phyloP scores from a whole-genome alignment of 2,329 filamentous ascomycete genomes.

The Hirsutella minnesotensis region DNA sequence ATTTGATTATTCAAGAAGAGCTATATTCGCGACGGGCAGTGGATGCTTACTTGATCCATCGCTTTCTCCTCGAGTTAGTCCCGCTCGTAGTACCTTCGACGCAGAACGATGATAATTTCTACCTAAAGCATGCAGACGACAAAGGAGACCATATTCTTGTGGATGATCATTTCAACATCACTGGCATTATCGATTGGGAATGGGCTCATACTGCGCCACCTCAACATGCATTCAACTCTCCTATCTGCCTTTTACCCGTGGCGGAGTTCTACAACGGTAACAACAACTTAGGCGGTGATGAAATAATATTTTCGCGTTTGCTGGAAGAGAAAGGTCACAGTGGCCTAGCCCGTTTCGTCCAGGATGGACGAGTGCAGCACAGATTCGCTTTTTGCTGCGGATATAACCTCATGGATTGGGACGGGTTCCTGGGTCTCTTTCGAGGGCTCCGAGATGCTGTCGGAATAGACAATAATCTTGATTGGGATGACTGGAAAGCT shows the following conservation, averaged over 20 bases:
- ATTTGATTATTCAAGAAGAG: conserved; percentile 23
- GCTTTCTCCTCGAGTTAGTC: conserved; percentile 27
- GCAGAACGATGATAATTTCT: conserved; percentile 21
- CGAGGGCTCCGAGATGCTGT: conserved; percentile 23
- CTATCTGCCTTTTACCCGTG: conserved; percentile 25
- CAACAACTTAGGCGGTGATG: conserved; percentile 24
- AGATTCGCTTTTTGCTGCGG: conserved; percentile 28
- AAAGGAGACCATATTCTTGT: conserved; percentile 37
- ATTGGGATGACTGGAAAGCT: conserved; percentile 26
- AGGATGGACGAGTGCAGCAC: conserved; percentile 25
- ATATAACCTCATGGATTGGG: conserved; percentile 28
- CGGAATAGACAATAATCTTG: conserved; percentile 18
- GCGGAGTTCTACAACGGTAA: conserved; percentile 26
- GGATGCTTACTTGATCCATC: conserved; percentile 28
- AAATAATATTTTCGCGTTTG: conserved; percentile 21
- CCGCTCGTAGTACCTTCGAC: conserved; percentile 11
- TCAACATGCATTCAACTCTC: conserved; percentile 29
- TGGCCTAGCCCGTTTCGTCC: conserved; percentile 24
- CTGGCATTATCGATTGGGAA: conserved; percentile 34
- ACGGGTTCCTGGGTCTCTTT: conserved; percentile 29
- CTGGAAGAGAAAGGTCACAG: conserved; percentile 18
- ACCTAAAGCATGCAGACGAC: conserved; percentile 28
- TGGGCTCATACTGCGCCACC: conserved; percentile 22
- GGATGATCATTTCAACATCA: conserved; percentile 32
- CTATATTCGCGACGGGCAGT: conserved; percentile 20